Evolutionary conservation across 345 rosid genomes (phyloP).

Genomic region (Conringia planisiliqua): DNA sequence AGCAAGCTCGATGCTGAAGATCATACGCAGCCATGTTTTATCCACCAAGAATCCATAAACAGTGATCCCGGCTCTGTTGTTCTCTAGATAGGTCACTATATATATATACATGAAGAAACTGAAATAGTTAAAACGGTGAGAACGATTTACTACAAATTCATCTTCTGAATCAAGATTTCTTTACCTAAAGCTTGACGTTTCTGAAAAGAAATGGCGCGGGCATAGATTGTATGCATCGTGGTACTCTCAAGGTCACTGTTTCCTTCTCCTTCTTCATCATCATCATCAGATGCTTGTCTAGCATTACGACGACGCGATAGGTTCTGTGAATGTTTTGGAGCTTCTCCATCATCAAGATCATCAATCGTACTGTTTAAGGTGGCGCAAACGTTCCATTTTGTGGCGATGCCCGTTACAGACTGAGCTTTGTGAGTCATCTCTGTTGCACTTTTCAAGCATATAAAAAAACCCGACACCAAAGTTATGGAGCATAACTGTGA

Average conservation of each 20-base stretch:
- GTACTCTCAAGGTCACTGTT: conserved; percentile 54
- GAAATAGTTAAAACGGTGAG: neutral
- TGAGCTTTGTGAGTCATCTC: conserved; percentile 81
- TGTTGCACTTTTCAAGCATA: conserved; percentile 79
- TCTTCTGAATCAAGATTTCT: neutral
- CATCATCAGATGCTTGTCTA: conserved; percentile 42
- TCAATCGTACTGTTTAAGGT: conserved; percentile 52
- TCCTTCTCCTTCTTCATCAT: conserved; percentile 60
- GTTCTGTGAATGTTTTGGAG: conserved; percentile 36
- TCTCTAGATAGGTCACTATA: conserved; percentile 74
- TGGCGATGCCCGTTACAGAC: conserved; percentile 64
- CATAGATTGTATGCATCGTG: conserved; percentile 49
- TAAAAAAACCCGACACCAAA: conserved; percentile 65
- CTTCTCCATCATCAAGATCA: conserved; percentile 49
- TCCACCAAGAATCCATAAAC: conserved; percentile 76
- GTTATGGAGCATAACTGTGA: conserved; percentile 70
- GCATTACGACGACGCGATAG: conserved; percentile 29
- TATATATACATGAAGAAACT: neutral
- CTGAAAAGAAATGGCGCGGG: conserved; percentile 62
- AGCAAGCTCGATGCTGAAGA: conserved; percentile 70
- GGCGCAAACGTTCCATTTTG: conserved; percentile 82
- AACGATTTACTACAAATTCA: neutral
- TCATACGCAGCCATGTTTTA: conserved; percentile 72
- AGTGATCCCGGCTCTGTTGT: conserved; percentile 78
- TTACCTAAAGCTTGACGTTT: conserved; percentile 82